Percentiles rank a stretch among this genome's conserved stretches.
Conservation (phyloP, 2,329 filamentous ascomycete species). For the Phyllosticta citribraziliensis region DNA sequence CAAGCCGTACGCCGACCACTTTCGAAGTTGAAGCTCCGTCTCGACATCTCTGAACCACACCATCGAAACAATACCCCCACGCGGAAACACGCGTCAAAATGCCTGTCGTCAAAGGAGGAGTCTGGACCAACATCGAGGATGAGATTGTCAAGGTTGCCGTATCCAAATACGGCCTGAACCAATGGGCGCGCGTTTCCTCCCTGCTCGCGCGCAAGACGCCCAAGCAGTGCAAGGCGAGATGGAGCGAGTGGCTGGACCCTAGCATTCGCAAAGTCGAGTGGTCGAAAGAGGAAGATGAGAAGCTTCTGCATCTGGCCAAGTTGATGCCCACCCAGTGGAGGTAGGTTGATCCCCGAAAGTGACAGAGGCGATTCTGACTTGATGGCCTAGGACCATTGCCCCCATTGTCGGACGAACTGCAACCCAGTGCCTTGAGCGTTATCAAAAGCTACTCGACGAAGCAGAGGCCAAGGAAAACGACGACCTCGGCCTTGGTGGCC, state of each 20-base stretch:
- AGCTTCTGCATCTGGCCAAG: slow-evolving; percentile 90
- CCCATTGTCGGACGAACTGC: slow-evolving; percentile 93
- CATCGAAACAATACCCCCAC: slow-evolving; percentile 12
- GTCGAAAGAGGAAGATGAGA: slow-evolving; percentile 98
- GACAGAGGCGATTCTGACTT: not conserved
- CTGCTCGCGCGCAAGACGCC: slow-evolving; percentile 93
- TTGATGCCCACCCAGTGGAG: slow-evolving; percentile 98
- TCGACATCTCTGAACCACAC: slow-evolving; percentile 11
- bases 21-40: not conserved
- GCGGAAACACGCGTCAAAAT: slow-evolving; percentile 29
- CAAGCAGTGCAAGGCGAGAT: slow-evolving; percentile 98
- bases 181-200: slow-evolving; percentile 97
- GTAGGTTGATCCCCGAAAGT: not conserved
- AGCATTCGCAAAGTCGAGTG: slow-evolving; percentile 98
- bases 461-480: slow-evolving; percentile 80
- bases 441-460: slow-evolving; percentile 92
- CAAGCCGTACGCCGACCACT: not conserved
- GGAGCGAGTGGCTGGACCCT: slow-evolving; percentile 97
- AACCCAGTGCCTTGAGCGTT: slow-evolving; percentile 93
- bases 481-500: slow-evolving; percentile 72
- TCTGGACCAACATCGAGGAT: slow-evolving; percentile 69
- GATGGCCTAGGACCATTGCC: slow-evolving; percentile 62
- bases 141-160: slow-evolving; percentile 82
- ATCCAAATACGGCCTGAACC: slow-evolving; percentile 40
- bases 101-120: slow-evolving; percentile 57